Percentiles rank a stretch among this genome's conserved stretches.
phyloP scores from a whole-genome alignment of 2,329 filamentous ascomycete genomes.

The Trichoderma sp. region DNA sequence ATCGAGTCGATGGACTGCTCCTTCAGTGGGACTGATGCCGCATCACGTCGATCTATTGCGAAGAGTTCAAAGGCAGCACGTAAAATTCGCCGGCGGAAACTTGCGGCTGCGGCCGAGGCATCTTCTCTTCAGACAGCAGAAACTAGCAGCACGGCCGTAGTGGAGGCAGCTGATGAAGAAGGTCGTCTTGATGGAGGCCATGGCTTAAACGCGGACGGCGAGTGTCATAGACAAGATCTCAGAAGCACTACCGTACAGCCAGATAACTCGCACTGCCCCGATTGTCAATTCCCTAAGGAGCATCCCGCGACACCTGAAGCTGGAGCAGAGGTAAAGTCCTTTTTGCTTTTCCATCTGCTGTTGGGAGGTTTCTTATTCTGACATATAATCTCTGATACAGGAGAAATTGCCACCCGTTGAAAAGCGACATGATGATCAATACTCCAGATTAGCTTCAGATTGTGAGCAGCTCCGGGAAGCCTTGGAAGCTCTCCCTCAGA shows the following conservation, averaged over 20 bases:
- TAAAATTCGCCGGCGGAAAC: background rate
- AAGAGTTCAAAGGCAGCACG: background rate
- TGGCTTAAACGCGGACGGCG: background rate
- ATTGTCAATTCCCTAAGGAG: background rate
- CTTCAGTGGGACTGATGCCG: background rate
- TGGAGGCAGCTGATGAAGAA: background rate
- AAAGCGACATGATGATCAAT: background rate
- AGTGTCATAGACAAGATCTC: background rate
- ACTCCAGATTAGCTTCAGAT: background rate
- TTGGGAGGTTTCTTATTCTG: background rate
- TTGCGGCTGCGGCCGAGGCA: background rate
- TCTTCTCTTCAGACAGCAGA: background rate
- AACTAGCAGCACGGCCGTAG: background rate
- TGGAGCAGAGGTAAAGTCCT: background rate
- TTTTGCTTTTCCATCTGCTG: background rate
- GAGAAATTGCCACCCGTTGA: background rate
- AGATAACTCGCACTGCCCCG: no score
- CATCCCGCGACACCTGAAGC: background rate
- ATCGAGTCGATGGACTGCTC: conserved; percentile 32
- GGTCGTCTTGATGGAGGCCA: background rate
- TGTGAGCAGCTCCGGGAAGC: background rate
- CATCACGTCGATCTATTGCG: conserved; percentile 33
- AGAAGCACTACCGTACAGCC: background rate
- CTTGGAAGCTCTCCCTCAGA: background rate
- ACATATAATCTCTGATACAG: background rate